A percentile compares a stretch with the other conserved stretches of the same genome.
phyloP scores from a whole-genome alignment of 495 filamentous ascomycete genomes.

The Xylaria scruposa region DNA sequence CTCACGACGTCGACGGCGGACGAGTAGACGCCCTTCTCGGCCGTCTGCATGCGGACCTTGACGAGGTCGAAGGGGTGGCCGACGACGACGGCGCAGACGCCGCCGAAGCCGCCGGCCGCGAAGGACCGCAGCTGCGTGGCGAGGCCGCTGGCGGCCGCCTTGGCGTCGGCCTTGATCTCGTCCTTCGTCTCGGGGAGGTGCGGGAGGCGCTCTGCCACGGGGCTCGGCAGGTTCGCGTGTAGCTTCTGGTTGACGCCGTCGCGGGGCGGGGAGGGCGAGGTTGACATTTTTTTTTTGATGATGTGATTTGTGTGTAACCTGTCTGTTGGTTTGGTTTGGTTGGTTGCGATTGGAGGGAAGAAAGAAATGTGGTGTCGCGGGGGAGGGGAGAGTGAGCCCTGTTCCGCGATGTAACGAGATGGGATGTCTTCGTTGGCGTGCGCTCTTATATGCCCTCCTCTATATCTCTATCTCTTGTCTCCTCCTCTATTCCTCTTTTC shows the following conservation, averaged over 20 bases:
- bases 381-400: not conserved
- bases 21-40: conserved; percentile 89
- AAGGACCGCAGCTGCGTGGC: conserved; percentile 72
- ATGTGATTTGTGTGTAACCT: not conserved
- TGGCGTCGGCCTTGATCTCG: conserved; percentile 54
- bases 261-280: not conserved
- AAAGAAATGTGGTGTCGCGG: too few relatives aligned
- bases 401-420: not conserved
- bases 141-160: conserved; percentile 54
- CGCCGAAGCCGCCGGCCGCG: conserved; percentile 88
- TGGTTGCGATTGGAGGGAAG: too few relatives aligned
- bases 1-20: conserved; percentile 90
- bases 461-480: not conserved
- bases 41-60: conserved; percentile 96
- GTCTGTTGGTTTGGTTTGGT: too few relatives aligned
- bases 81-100: conserved; percentile 89
- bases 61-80: conserved; percentile 98
- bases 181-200: conserved; percentile 60
- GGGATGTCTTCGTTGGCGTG: not conserved
- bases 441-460: not conserved
- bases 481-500: not conserved
- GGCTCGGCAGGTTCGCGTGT: conserved; percentile 41
- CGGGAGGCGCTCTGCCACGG: conserved; percentile 45
- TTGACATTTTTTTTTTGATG: not conserved
- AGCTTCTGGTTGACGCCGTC: conserved; percentile 39